Evolutionary conservation across 2,329 filamentous ascomycete species (phyloP).

Genomic region (Colletotrichum sp.): DNA sequence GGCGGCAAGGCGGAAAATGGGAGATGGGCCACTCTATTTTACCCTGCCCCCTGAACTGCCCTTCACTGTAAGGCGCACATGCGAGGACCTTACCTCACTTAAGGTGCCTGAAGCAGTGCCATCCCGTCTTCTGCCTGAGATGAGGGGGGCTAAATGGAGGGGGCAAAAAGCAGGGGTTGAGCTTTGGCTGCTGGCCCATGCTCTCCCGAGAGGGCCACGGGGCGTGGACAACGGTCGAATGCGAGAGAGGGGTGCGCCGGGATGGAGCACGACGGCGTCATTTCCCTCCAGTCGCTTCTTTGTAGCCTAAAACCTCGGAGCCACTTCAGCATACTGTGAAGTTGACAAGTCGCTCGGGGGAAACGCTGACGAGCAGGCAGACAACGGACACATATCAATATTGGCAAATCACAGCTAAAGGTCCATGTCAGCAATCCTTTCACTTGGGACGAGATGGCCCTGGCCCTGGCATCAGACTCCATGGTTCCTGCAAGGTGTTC

Average conservation of each 20-base stretch:
- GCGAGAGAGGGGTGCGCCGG: neutral
- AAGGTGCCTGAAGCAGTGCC: constrained; percentile 14
- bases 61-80: neutral
- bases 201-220: neutral
- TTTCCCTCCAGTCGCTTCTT: neutral
- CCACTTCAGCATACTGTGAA: neutral
- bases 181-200: constrained; percentile 11
- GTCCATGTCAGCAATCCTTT: neutral
- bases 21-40: neutral
- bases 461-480: neutral
- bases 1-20: neutral
- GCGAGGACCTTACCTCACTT: constrained; percentile 14
- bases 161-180: neutral
- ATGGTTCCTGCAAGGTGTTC: neutral
- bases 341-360: neutral
- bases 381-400: neutral
- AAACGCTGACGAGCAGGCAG: neutral
- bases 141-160: constrained; percentile 12
- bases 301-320: neutral
- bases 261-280: constrained; percentile 1
- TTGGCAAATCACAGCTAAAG: neutral
- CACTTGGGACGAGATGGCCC: neutral
- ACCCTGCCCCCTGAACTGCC: neutral
- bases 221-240: neutral
- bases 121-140: constrained; percentile 20